Evolutionary conservation across 2,329 filamentous ascomycete species (phyloP), one percentile per base, ranked within the genome.

Genomic region (Nemania sp.): DNA sequence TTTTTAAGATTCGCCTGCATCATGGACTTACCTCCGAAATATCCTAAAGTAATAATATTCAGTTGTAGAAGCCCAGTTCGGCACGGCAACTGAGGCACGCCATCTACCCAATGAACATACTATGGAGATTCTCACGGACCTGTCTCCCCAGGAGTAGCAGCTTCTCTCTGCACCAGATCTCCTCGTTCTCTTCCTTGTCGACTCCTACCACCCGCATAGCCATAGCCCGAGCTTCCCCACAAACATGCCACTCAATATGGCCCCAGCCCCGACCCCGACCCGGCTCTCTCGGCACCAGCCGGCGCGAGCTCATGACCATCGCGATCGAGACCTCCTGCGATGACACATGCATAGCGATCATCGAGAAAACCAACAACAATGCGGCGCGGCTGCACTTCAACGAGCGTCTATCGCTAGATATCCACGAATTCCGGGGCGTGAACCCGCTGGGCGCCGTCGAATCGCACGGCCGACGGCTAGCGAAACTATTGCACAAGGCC

Each of bases 281-380:
- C 33, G 8, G 42, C 3, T 26, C 45, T 14, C 50, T 9, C 7
- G 47, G 49, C 8, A 11, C 39, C n/a, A n/a, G n/a, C 37, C 57
- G 46, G 24, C 54, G 56, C 9, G 51, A 56, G 34, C 75, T 83
- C 52, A 68, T 81, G 15, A 84, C 81, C 5, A 80, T 93, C 43
- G 89, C 89, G 47, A 91, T 94, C 67, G 90, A 94, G 70, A 88
- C 88, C 8, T 91, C 88, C 2, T 94, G 93, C 78, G 93, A 97
- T 73, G 93, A 97, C 75, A 96, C 92, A 1, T 92, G 89, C 53
- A 91, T 97, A 17, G 88, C 93, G 24, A 73, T 97, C 42, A 78
- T 97, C 33, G 83, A 89, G 49, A 86, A 84, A 12, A 26, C 23
- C 24, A 59, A 51, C 6, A 45, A 39, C 7, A 65, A 63, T 47